Conservation (phyloP, 129 eudicot species). For the Tagetes erecta region DNA sequence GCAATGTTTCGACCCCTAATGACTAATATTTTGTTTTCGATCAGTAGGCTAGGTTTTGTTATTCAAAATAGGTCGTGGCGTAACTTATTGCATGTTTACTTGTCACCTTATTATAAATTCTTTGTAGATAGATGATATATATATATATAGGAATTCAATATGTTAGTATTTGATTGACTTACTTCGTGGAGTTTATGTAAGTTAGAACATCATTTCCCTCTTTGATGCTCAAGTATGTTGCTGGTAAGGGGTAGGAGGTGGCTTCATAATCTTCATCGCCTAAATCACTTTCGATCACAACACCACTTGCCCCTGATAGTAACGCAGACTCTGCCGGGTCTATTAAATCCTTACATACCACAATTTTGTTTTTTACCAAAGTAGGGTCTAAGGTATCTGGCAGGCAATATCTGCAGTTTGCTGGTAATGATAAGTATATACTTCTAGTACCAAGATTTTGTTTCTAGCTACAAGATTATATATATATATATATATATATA, state of each 20-base stretch:
- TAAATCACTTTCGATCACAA: conserved; percentile 32
- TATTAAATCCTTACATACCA: conserved; percentile 26
- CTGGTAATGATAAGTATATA: background rate
- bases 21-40: too few relatives aligned
- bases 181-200: conserved; percentile 45
- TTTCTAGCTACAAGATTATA: too few relatives aligned
- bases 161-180: background rate
- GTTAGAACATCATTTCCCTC: conserved; percentile 35
- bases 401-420: conserved; percentile 28
- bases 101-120: too few relatives aligned
- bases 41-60: too few relatives aligned
- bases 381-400: conserved; percentile 30
- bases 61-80: too few relatives aligned
- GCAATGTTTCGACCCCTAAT: too few relatives aligned
- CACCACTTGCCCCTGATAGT: conserved; percentile 34
- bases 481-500: background rate
- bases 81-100: too few relatives aligned
- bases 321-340: conserved; percentile 17
- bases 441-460: too few relatives aligned
- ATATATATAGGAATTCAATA: too few relatives aligned
- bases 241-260: conserved; percentile 23
- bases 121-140: too few relatives aligned
- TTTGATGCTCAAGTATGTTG: conserved; percentile 38
- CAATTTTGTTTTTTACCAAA: conserved; percentile 35
- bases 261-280: conserved; percentile 31